phyloP scores from a whole-genome alignment of 225 moss, liverwort and hornwort species.

The Climacium dendroides region DNA sequence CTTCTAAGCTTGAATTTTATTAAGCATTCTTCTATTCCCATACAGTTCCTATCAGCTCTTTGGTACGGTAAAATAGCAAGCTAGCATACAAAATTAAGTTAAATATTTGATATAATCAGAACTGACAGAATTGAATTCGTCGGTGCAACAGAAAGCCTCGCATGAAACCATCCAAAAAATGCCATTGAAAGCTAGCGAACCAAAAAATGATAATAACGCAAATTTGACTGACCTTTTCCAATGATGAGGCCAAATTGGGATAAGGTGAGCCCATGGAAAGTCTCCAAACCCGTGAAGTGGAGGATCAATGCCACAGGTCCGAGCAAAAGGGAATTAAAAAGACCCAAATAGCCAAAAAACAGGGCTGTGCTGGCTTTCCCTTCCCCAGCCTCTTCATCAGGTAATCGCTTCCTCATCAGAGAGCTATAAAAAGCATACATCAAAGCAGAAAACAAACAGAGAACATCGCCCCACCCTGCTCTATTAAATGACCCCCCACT shows the following conservation, averaged over 20 bases:
- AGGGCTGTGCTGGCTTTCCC: slow-evolving; percentile 73
- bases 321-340: slow-evolving; percentile 72
- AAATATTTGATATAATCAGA: neutral
- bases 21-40: neutral
- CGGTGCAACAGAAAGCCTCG: neutral
- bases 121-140: neutral
- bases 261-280: slow-evolving; percentile 42
- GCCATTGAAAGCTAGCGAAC: neutral
- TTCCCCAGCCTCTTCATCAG: slow-evolving; percentile 40
- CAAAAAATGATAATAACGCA: neutral
- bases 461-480: slow-evolving; percentile 54
- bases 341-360: slow-evolving; percentile 77
- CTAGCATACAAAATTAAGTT: neutral
- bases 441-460: slow-evolving; percentile 59
- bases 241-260: slow-evolving; percentile 58
- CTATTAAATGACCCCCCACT: neutral
- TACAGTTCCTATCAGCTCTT: neutral
- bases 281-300: slow-evolving; percentile 56
- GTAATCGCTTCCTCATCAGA: slow-evolving; percentile 22
- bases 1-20: neutral
- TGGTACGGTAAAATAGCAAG: neutral
- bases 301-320: slow-evolving; percentile 57
- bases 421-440: slow-evolving; percentile 70
- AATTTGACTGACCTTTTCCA: slow-evolving; percentile 47
- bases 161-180: neutral